Conservation (phyloP, 768 basidiomycete species). For the Gymnopilus dilepis region DNA sequence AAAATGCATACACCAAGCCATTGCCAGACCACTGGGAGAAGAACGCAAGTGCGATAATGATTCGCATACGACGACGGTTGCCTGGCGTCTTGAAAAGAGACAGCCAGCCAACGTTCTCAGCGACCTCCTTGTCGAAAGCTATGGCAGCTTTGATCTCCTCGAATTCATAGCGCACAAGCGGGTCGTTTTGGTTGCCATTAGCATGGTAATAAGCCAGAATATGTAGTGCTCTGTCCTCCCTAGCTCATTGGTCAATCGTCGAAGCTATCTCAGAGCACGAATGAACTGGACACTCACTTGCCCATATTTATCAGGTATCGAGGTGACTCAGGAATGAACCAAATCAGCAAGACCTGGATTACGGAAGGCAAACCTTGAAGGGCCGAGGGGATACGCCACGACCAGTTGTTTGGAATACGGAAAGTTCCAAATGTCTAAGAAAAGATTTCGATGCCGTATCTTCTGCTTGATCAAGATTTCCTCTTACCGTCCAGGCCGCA, state of each 20-base stretch:
- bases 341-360: background rate
- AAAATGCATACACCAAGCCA: conserved; percentile 44
- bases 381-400: conserved; percentile 3
- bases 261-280: no score
- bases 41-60: conserved; percentile 62
- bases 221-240: conserved; percentile 51
- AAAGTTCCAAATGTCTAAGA: conserved; percentile 1
- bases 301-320: conserved; percentile 65
- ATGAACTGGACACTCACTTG: conserved; percentile 20
- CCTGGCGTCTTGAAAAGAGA: conserved; percentile 53
- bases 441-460: no score
- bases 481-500: conserved; percentile 62
- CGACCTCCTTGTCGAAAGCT: conserved; percentile 44
- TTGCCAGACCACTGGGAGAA: conserved; percentile 67
- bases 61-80: conserved; percentile 57
- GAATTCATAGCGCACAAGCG: conserved; percentile 64
- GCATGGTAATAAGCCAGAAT: conserved; percentile 63
- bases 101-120: conserved; percentile 47
- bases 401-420: background rate
- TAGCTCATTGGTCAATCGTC: conserved; percentile 10
- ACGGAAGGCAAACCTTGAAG: conserved; percentile 3
- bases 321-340: conserved; percentile 1
- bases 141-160: conserved; percentile 68
- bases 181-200: conserved; percentile 49
- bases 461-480: background rate